Evolutionary conservation across 2,329 filamentous ascomycete genomes (phyloP).

Genomic region (Fusarium succisae): DNA sequence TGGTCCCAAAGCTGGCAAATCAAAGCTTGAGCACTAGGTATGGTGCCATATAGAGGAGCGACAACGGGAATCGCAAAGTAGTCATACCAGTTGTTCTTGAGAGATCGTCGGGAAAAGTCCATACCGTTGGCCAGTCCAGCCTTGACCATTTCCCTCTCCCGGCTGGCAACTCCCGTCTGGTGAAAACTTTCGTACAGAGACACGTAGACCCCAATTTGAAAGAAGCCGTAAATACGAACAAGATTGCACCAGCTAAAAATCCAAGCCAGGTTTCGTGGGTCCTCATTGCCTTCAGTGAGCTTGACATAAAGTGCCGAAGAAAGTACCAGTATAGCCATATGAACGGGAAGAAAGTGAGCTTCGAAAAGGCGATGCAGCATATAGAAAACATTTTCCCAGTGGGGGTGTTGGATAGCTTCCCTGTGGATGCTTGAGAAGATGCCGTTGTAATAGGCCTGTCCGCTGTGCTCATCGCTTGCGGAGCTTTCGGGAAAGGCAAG

Average conservation of each 20-base stretch:
- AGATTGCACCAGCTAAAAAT: conserved; percentile 68
- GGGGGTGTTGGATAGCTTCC: conserved; percentile 59
- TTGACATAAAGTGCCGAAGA: conserved; percentile 69
- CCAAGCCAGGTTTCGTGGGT: conserved; percentile 65
- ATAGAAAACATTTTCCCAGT: conserved; percentile 66
- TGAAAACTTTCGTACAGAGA: conserved; percentile 76
- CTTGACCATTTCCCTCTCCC: conserved; percentile 72
- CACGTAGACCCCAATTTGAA: conserved; percentile 70
- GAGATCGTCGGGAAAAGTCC: conserved; percentile 68
- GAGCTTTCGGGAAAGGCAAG: conserved; percentile 60
- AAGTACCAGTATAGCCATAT: conserved; percentile 71
- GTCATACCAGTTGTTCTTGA: conserved; percentile 67
- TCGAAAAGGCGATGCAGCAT: conserved; percentile 76
- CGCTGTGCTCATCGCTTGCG: conserved; percentile 50
- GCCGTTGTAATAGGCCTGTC: conserved; percentile 57
- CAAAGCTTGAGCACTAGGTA: conserved; percentile 74
- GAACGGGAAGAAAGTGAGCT: conserved; percentile 76
- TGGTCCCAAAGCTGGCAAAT: conserved; percentile 76
- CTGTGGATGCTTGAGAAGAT: conserved; percentile 65
- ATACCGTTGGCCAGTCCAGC: conserved; percentile 72
- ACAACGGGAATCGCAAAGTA: conserved; percentile 73
- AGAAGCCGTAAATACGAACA: conserved; percentile 68
- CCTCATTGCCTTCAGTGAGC: conserved; percentile 59
- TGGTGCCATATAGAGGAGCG: conserved; percentile 72
- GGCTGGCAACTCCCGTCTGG: conserved; percentile 65